Evolutionary conservation across 176 grass and related monocot genomes (phyloP).

Genomic region (Thinopyrum elongatum): DNA sequence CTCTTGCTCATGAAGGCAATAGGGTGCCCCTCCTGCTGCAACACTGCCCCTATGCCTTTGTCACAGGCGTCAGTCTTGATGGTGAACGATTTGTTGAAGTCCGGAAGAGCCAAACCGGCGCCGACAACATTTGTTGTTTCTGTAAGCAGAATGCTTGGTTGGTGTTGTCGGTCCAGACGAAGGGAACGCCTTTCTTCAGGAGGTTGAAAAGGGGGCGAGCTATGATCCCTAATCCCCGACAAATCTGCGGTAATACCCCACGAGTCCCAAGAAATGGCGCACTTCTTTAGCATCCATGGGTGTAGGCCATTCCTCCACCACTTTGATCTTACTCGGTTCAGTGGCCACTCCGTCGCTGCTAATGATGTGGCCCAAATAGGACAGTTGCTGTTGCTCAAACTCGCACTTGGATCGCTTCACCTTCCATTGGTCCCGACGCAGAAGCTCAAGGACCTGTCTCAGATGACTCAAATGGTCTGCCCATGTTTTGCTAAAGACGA

Average conservation of each 20-base stretch:
- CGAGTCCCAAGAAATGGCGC: neutral
- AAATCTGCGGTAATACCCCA: neutral
- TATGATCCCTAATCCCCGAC: neutral
- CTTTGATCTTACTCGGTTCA: rapidly evolving
- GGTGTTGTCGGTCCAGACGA: neutral
- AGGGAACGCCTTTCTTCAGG: neutral
- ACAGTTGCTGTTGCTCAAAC: neutral
- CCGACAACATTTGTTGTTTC: no score
- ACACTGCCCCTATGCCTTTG: no score
- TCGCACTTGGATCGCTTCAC: neutral
- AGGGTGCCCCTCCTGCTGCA: neutral
- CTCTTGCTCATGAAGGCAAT: neutral
- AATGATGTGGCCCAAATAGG: neutral
- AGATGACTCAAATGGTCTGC: neutral
- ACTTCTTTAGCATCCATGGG: neutral
- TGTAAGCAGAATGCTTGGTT: no score
- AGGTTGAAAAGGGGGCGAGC: neutral
- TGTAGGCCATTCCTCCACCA: neutral
- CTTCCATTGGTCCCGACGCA: neutral
- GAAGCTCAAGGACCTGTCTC: neutral
- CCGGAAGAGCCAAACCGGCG: neutral
- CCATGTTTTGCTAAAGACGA: neutral
- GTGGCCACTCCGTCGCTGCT: neutral
- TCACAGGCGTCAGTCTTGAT: neutral
- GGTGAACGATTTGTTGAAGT: neutral